Conservation (phyloP, 2,329 filamentous ascomycete genomes). For the Sporothrix mexicana region DNA sequence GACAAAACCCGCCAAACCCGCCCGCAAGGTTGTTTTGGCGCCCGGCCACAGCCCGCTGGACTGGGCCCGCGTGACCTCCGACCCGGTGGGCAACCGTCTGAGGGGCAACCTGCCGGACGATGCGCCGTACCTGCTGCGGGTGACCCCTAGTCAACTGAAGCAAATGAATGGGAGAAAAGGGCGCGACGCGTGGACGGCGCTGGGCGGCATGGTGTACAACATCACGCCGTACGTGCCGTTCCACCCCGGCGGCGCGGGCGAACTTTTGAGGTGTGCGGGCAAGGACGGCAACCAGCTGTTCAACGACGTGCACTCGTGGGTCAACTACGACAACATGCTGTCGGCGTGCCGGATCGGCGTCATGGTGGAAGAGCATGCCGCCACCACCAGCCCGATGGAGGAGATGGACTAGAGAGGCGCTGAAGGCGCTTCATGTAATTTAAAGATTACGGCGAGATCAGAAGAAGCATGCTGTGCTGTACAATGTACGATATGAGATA, state of each 20-base stretch:
- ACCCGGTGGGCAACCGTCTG: slow-evolving; percentile 67
- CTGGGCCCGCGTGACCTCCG: slow-evolving; percentile 80
- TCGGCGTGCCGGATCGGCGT: slow-evolving; percentile 67
- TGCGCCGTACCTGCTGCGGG: slow-evolving; percentile 68
- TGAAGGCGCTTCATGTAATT: too few species aligned
- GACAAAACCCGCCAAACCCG: slow-evolving; percentile 58
- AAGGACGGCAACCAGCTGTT: slow-evolving; percentile 68
- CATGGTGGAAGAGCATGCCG: slow-evolving; percentile 61
- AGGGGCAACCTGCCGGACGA: slow-evolving; percentile 58
- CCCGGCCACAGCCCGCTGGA: slow-evolving; percentile 94
- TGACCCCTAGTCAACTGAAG: slow-evolving; percentile 82
- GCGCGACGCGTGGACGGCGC: slow-evolving; percentile 86
- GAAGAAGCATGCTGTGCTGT: background rate
- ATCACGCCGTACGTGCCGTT: slow-evolving; percentile 87
- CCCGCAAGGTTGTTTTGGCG: slow-evolving; percentile 76
- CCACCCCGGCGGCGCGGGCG: slow-evolving; percentile 84
- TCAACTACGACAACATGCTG: slow-evolving; percentile 75
- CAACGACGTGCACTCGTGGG: slow-evolving; percentile 72
- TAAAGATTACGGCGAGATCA: background rate
- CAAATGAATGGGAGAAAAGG: slow-evolving; percentile 81
- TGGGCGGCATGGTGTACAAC: slow-evolving; percentile 92
- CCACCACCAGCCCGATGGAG: slow-evolving; percentile 55
- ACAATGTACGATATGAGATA: slow-evolving; percentile 10
- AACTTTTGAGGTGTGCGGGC: slow-evolving; percentile 69
- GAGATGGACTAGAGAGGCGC: slow-evolving; percentile 60